Percentiles rank a stretch among this genome's conserved stretches.
Evolutionary conservation across 179 eudicot species (phyloP).

Genomic region (Silene vulgaris): DNA sequence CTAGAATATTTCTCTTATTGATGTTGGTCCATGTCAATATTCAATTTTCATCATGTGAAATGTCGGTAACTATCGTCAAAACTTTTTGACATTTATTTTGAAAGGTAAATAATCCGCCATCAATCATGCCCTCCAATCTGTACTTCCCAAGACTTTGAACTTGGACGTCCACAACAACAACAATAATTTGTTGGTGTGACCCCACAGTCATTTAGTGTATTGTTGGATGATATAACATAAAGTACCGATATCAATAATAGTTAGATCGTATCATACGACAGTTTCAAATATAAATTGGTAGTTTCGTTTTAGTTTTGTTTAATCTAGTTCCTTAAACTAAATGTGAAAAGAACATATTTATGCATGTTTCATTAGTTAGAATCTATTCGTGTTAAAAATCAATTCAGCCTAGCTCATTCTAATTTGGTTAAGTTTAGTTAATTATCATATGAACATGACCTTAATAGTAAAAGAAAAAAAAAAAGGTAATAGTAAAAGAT

Average conservation of each 20-base stretch:
- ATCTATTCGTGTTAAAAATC: background rate
- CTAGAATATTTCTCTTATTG: no score
- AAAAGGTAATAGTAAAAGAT: background rate
- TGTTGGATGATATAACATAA: no score
- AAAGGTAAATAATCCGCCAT: background rate
- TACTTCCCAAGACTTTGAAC: background rate
- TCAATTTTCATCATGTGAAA: background rate
- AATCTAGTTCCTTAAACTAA: no score
- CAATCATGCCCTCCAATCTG: background rate
- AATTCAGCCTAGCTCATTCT: background rate
- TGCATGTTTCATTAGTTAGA: background rate
- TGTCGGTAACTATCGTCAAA: background rate
- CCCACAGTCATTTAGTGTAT: background rate
- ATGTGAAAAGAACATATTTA: no score
- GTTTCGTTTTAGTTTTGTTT: no score
- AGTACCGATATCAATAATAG: no score
- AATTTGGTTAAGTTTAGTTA: background rate
- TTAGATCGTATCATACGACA: no score
- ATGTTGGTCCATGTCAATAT: background rate
- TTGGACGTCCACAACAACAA: background rate
- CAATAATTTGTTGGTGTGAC: background rate
- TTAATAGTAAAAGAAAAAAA: background rate
- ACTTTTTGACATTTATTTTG: conserved; percentile 11
- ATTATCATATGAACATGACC: background rate
- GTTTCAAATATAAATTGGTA: no score